These are phyloP conservation scores for Phytophthora vignae DNA, from an alignment of 352 stramenopile genomes.

Conservation along the genomic window DNA sequence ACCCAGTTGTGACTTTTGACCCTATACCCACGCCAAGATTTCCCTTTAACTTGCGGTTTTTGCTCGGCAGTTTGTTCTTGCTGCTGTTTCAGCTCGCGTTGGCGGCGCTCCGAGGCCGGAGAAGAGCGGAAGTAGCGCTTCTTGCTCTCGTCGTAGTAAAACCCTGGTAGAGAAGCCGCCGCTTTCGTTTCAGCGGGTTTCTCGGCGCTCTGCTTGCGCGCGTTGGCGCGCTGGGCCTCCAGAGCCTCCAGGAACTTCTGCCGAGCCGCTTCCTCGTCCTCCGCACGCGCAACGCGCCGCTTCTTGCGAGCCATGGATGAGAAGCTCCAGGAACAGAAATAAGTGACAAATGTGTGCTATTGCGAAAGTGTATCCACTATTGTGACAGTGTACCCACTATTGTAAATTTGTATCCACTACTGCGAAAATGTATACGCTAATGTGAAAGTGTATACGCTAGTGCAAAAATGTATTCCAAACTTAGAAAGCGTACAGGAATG, in stretches of 20 bases:
- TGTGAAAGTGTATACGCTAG: slow-evolving; percentile 5
- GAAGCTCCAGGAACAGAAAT: background rate
- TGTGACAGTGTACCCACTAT: background rate
- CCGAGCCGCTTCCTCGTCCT: slow-evolving; percentile 38
- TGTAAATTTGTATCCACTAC: background rate
- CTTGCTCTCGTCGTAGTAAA: slow-evolving; percentile 66
- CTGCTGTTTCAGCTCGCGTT: slow-evolving; percentile 30
- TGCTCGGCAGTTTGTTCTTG: slow-evolving; percentile 13
- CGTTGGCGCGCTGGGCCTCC: slow-evolving; percentile 62
- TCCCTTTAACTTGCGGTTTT: slow-evolving; percentile 15
- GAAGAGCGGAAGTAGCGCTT: slow-evolving; percentile 58
- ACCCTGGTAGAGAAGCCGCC: slow-evolving; percentile 47
- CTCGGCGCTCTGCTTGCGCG: slow-evolving; percentile 27
- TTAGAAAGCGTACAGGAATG: slow-evolving; percentile 22
- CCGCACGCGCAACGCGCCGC: slow-evolving; percentile 24
- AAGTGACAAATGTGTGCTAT: background rate
- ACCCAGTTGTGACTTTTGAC: slow-evolving; percentile 33
- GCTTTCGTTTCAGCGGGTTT: slow-evolving; percentile 3
- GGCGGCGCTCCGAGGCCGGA: slow-evolving; percentile 20
- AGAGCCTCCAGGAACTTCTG: slow-evolving; percentile 64
- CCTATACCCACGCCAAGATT: slow-evolving; percentile 11
- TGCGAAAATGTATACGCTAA: background rate
- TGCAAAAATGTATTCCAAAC: slow-evolving; percentile 8
- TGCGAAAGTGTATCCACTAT: background rate
- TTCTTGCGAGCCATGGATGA: slow-evolving; percentile 33